Evolutionary conservation across 2,329 filamentous ascomycete species (phyloP).

Genomic region (Orbilia quercus): DNA sequence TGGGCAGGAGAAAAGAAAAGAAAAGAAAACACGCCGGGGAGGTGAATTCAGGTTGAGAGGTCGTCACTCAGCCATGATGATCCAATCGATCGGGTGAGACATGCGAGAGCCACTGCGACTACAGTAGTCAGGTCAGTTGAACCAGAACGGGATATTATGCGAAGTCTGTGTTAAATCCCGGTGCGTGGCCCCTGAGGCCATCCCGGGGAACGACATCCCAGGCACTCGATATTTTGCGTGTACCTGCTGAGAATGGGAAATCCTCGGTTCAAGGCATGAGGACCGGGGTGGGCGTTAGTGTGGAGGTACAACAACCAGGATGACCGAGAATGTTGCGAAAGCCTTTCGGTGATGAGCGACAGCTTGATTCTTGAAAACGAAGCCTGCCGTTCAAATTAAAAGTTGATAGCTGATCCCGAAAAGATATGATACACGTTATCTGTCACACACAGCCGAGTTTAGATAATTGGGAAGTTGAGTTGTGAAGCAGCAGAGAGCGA

Average conservation of each 20-base stretch:
- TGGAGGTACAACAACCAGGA: slow-evolving; percentile 50
- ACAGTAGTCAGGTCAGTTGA: slow-evolving; percentile 27
- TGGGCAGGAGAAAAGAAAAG: slow-evolving; percentile 45
- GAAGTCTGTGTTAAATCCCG: slow-evolving; percentile 23
- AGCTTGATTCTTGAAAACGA: slow-evolving; percentile 10
- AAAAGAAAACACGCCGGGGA: slow-evolving; percentile 51
- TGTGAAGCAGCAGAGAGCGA: neutral
- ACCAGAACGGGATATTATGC: slow-evolving; percentile 47
- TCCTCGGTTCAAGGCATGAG: slow-evolving; percentile 23
- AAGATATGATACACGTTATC: slow-evolving; percentile 19
- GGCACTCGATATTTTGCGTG: slow-evolving; percentile 4
- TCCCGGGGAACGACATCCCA: neutral
- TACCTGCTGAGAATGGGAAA: slow-evolving; percentile 50
- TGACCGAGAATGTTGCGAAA: slow-evolving; percentile 26
- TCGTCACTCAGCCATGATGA: slow-evolving; percentile 55
- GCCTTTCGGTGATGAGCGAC: slow-evolving; percentile 53
- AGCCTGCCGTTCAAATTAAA: neutral
- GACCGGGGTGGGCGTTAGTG: slow-evolving; percentile 41
- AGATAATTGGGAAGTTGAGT: slow-evolving; percentile 7
- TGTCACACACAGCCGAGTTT: slow-evolving; percentile 14
- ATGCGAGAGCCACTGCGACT: slow-evolving; percentile 51
- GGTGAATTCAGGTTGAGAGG: slow-evolving; percentile 52
- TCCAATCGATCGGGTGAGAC: slow-evolving; percentile 56
- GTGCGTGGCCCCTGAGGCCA: slow-evolving; percentile 5
- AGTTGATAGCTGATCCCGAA: slow-evolving; percentile 15